Evolutionary conservation across 176 grass and related monocot species (phyloP).

Genomic region (Juncus inflexus): DNA sequence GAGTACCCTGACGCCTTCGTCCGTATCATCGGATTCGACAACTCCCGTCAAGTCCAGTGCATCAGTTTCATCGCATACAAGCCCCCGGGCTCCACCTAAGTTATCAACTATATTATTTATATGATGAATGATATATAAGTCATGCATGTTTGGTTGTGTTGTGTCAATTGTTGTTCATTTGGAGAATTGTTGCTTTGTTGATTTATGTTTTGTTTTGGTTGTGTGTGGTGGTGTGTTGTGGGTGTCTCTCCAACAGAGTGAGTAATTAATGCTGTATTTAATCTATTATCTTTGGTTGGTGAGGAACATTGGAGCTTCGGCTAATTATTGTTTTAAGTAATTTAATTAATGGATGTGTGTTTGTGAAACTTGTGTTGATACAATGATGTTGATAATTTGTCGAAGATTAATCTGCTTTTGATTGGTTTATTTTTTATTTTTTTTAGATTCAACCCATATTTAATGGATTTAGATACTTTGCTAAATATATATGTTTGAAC

Average conservation of each 20-base stretch:
- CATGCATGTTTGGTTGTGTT: slow-evolving; percentile 7
- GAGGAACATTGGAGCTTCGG: slow-evolving; percentile 20
- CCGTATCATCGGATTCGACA: slow-evolving; percentile 55
- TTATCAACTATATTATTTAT: not conserved
- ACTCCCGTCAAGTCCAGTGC: slow-evolving; percentile 43
- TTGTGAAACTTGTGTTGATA: no score
- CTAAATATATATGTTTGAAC: no score
- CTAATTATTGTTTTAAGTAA: slow-evolving; percentile 16
- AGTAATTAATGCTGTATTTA: slow-evolving; percentile 5
- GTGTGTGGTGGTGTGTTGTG: not conserved
- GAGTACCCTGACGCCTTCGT: slow-evolving; percentile 39
- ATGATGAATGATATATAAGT: not conserved
- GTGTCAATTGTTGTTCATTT: slow-evolving; percentile 10
- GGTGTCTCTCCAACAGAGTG: slow-evolving; percentile 9
- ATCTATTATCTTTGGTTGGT: slow-evolving; percentile 10
- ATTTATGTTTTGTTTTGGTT: slow-evolving; percentile 1
- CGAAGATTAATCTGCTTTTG: no score
- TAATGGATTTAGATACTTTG: no score
- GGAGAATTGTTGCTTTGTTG: not conserved
- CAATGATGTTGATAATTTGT: no score
- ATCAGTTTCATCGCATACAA: slow-evolving; percentile 61
- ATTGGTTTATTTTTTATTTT: no score
- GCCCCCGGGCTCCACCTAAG: slow-evolving; percentile 25
- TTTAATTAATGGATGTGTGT: not conserved
- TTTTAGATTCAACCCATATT: no score